Percentiles rank a stretch among this genome's conserved stretches.
Evolutionary conservation across 2,329 filamentous ascomycete genomes (phyloP).

Genomic region (Microcyclospora tardicrescens): DNA sequence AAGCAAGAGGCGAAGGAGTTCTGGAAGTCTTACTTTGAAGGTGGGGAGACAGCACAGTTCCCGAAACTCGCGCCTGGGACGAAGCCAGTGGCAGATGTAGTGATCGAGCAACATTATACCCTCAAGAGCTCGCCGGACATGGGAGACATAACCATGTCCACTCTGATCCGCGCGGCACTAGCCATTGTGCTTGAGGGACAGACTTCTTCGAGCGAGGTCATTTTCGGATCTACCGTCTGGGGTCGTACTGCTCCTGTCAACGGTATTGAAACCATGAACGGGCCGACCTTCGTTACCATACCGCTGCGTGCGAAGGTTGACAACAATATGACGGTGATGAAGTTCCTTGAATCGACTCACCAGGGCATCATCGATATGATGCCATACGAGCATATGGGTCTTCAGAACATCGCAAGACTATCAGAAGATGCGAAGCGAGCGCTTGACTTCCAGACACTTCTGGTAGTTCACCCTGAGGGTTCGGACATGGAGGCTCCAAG

Average conservation of each 20-base stretch:
- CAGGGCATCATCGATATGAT: background rate
- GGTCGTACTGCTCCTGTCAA: slow-evolving; percentile 1
- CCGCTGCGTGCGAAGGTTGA: background rate
- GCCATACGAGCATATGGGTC: background rate
- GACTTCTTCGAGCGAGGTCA: background rate
- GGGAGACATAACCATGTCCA: slow-evolving; percentile 31
- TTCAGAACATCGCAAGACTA: background rate
- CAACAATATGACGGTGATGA: background rate
- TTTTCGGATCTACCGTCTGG: slow-evolving; percentile 3
- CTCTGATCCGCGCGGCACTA: background rate
- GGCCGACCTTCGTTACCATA: background rate
- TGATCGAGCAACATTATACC: background rate
- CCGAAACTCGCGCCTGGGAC: background rate
- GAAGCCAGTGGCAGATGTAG: background rate
- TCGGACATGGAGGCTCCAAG: background rate
- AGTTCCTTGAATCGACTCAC: background rate
- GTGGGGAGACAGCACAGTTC: slow-evolving; percentile 36
- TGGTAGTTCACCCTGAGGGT: background rate
- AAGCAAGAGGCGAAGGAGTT: slow-evolving; percentile 45
- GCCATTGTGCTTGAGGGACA: background rate
- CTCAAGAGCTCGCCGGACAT: background rate
- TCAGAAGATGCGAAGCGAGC: background rate
- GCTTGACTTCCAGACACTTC: background rate
- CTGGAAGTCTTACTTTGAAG: slow-evolving; percentile 48
- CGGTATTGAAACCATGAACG: slow-evolving; percentile 2